Base-by-base conservation (phyloP, 2,329 filamentous ascomycete species). In the Pseudogymnoascus sp. region DNA sequence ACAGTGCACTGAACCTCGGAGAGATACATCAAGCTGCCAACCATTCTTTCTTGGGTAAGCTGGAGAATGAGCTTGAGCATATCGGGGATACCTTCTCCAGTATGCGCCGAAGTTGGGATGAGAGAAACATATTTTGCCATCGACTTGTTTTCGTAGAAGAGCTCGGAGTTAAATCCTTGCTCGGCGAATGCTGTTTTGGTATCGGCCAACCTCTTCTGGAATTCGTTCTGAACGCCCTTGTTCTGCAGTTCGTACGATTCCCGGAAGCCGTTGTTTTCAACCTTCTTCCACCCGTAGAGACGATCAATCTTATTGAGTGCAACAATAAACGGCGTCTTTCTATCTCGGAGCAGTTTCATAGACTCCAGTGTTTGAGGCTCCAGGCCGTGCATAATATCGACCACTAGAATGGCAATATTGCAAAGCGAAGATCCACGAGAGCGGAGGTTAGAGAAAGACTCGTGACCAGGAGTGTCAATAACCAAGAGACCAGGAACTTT, bases 291-390 rank as follows among this genome's bases (percentile, higher is more conserved):
- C 75, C 92, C 92, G 75, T 97, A 99, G 14, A 99, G 87, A 85
- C 95, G 92, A 85, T 99, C 95, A 70, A 99, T 98, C 83, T 99
- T 99, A 88, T 99, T 99, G 74, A 99, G 83, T 1, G 96, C 96
- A 43, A 99, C 96, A 70, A 99, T 96, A 80, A 99, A 99, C 4
- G 95, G 95, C 21, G 95, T 99, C 79, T 95, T 96, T 72, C 92
- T 86, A 72, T 97, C 93, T 73, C 93, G 86, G 62, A 99, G 86
- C 68, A 99, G 81, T 70, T 87, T 90, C 92, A 99, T 98, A 1
- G 95, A 99, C 79, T 99, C 96, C 34, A 98, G 83, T 14, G 95
- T 99, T 78, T 99, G 95, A 16, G 89, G 93, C 78, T 99, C 95
- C 57, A 99, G 85, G 75, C 96, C 96, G 85, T 99, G 95, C 95